phyloP scores from a whole-genome alignment of 306 rosid genomes.

The Vigna trinervia region DNA sequence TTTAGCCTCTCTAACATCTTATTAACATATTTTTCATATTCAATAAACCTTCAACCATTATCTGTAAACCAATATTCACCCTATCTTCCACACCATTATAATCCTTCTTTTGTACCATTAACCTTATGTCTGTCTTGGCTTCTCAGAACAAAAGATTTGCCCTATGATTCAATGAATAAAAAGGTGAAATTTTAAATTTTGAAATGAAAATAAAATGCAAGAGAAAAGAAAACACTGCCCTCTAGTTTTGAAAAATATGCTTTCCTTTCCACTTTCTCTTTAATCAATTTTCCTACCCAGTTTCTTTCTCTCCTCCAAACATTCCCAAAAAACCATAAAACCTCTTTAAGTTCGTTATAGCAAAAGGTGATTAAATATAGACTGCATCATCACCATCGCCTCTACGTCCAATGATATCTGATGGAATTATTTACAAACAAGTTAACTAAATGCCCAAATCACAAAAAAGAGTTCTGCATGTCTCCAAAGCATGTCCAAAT shows the following conservation, averaged over 20 bases:
- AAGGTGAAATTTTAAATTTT: neutral
- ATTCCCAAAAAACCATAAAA: neutral
- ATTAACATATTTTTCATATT: neutral
- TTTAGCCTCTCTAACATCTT: neutral
- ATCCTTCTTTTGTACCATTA: too few relatives aligned
- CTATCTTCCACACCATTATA: neutral
- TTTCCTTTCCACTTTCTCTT: neutral
- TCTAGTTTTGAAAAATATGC: too few relatives aligned
- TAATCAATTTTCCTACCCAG: neutral
- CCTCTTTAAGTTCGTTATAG: neutral
- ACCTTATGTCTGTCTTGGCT: neutral
- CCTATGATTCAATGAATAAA: neutral
- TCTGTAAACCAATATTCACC: neutral
- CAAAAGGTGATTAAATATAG: neutral
- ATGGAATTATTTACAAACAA: neutral
- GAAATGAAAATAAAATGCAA: neutral
- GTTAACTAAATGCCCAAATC: neutral
- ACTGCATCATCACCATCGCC: too few relatives aligned
- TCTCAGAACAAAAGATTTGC: neutral
- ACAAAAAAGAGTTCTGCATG: neutral
- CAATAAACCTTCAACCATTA: neutral
- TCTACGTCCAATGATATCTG: neutral
- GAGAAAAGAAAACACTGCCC: neutral
- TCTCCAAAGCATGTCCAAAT: neutral
- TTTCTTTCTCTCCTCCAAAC: neutral